Conservation (phyloP, 148 eudicot genomes). For the Silene conica region DNA sequence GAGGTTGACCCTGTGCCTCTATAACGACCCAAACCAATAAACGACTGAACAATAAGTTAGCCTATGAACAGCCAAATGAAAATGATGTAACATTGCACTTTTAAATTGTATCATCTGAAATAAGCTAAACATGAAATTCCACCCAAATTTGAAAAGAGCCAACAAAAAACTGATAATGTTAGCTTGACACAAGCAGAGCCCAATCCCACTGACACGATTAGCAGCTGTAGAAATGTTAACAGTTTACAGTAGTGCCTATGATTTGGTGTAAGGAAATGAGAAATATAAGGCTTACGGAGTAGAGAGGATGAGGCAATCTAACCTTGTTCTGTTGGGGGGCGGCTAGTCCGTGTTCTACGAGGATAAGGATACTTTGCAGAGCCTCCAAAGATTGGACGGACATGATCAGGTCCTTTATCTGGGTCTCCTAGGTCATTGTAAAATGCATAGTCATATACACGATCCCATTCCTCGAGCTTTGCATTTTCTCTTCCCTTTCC, state of each 20-base stretch:
- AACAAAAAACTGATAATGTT: background rate
- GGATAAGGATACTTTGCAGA: constrained; percentile 71
- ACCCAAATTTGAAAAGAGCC: background rate
- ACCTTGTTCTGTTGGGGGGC: constrained; percentile 60
- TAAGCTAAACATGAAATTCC: background rate
- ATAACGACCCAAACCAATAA: no score
- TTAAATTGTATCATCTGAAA: no score
- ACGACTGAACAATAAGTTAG: background rate
- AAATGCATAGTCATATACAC: constrained; percentile 74
- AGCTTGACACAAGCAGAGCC: background rate
- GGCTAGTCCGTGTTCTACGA: constrained; percentile 80
- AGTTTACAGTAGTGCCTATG: background rate
- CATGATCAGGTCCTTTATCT: constrained; percentile 42
- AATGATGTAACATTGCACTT: background rate
- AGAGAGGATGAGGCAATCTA: background rate
- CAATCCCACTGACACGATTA: background rate
- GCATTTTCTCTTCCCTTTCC: constrained; percentile 64
- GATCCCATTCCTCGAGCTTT: constrained; percentile 74
- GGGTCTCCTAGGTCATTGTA: constrained; percentile 80
- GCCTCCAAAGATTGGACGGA: constrained; percentile 64
- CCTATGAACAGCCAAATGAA: background rate
- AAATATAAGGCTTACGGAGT: background rate
- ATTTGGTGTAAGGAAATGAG: background rate
- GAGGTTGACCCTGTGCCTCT: no score
- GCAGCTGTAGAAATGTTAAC: background rate